phyloP scores from a whole-genome alignment of 306 rosid species.

The Vigna unguiculata region DNA sequence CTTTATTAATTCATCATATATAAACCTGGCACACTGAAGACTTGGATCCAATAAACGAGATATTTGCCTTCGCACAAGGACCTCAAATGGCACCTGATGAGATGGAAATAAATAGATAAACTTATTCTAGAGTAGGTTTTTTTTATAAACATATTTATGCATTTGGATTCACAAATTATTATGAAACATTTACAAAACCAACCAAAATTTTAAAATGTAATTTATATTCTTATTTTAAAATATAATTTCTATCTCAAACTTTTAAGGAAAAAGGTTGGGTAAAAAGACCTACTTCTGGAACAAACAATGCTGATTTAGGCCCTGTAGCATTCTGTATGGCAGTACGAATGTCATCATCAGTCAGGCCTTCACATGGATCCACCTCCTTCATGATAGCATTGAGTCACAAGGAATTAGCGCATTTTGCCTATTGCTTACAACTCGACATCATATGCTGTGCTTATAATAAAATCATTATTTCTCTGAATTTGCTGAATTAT shows the following conservation, averaged over 20 bases:
- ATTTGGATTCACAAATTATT: slow-evolving; percentile 19
- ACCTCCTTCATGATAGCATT: slow-evolving; percentile 75
- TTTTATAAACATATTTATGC: background rate
- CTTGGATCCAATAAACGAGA: slow-evolving; percentile 95
- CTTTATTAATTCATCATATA: slow-evolving; percentile 91
- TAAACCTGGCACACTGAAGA: slow-evolving; percentile 98
- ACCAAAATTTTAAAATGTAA: background rate
- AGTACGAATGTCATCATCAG: slow-evolving; percentile 97
- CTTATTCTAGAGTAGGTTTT: background rate
- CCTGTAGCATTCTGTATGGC: slow-evolving; percentile 99
- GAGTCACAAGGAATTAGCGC: slow-evolving; percentile 30
- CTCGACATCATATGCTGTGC: background rate
- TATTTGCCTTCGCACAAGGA: slow-evolving; percentile 93
- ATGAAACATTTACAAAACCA: background rate
- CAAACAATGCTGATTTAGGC: slow-evolving; percentile 92
- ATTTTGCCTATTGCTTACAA: slow-evolving; percentile 7
- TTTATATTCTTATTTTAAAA: background rate
- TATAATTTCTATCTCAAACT: background rate
- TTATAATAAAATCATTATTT: background rate
- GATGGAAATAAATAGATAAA: slow-evolving; percentile 39
- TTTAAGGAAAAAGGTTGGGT: background rate
- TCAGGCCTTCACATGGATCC: slow-evolving; percentile 98
- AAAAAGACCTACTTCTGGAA: slow-evolving; percentile 82
- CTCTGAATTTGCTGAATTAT: background rate
- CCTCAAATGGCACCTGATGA: slow-evolving; percentile 92